Evolutionary conservation across 1,284 basidiomycete species (phyloP).

Genomic region (Heterobasidion annosum): DNA sequence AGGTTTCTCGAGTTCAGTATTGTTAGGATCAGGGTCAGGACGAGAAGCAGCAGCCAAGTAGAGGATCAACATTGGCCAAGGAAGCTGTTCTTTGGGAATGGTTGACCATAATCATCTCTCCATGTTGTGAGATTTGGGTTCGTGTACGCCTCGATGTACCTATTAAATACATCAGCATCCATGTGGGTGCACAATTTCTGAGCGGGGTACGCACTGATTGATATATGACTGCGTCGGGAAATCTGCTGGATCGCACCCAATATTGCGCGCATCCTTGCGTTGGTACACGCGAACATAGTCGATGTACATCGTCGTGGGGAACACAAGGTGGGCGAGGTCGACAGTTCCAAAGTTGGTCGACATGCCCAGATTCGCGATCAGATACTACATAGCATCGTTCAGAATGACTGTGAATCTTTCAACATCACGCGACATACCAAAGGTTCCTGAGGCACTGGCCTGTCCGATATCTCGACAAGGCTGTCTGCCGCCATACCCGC

Average conservation of each 20-base stretch:
- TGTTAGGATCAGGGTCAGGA: no score
- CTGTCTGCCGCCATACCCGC: constrained; percentile 64
- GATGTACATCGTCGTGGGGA: constrained; percentile 65
- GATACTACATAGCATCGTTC: constrained; percentile 34
- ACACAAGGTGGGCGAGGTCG: constrained; percentile 55
- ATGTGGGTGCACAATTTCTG: not conserved
- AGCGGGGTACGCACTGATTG: constrained; percentile 37
- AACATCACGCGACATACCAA: constrained; percentile 39
- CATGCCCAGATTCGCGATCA: constrained; percentile 78
- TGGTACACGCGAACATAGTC: constrained; percentile 87
- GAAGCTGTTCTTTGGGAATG: constrained; percentile 51
- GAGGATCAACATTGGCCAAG: constrained; percentile 37
- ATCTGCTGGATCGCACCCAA: constrained; percentile 76
- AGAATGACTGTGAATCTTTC: no score
- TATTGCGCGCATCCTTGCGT: constrained; percentile 52
- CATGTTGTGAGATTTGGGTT: constrained; percentile 29
- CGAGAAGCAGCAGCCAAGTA: no score
- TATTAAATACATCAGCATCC: constrained; percentile 4
- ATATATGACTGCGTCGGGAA: constrained; percentile 77
- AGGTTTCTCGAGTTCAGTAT: no score
- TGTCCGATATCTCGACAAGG: constrained; percentile 55
- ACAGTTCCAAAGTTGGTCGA: constrained; percentile 70
- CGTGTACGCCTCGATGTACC: constrained; percentile 27
- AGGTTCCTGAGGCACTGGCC: constrained; percentile 79
- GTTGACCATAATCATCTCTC: constrained; percentile 44